Base-by-base conservation (phyloP, 345 rosid species). In the Excoecaria agallocha region DNA sequence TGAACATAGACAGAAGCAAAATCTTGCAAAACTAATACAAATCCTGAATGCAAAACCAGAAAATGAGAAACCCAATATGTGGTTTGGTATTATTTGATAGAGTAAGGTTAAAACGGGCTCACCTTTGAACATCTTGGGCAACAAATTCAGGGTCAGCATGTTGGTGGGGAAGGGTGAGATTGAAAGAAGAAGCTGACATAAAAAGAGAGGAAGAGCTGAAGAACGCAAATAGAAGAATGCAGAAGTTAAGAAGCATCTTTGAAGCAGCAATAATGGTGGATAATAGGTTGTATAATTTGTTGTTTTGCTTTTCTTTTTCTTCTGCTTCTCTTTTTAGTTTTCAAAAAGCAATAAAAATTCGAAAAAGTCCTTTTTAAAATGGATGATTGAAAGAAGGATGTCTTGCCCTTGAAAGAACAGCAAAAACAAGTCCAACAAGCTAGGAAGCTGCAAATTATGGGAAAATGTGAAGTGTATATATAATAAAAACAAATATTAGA, bases 191-290 rank as follows among this genome's bases (percentile, higher is more conserved):
- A 71, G 50, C 66, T 5, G 51, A 54, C 46, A 38, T 15, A 57
- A 56, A 11, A 25, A 37, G 43, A 37, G 48, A 20, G 41, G 11
- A 66, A 24, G 46, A 66, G 43, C 25, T 6, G 38, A 61, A 55
- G 70, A 73, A 68, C 35, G 62, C 71, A 46, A 79, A 38, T 71
- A 76, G 75, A 70, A 85, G 41, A 84, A 90, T 84, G 89, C 74
- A 76, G 80, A 68, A 76, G 35, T 46, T 24, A 3, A 50, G 83
- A 84, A 74, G 84, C 86, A 84, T 83, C 76, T 19, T 84, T 58
- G 74, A 63, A 74, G 71, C 43, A 51, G 58, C 63, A 76, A 58
- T 12, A 68, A 73, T 39, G 74, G 64, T 66, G 73, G 68, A 20
- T 51, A 25, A 24, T 30, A 20, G 60, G 45, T n/a, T 51, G 20